Evolutionary conservation across 2,329 filamentous ascomycete species (phyloP), one percentile per base, ranked within the genome.

Genomic region (Rhexocercosporidium sp.): DNA sequence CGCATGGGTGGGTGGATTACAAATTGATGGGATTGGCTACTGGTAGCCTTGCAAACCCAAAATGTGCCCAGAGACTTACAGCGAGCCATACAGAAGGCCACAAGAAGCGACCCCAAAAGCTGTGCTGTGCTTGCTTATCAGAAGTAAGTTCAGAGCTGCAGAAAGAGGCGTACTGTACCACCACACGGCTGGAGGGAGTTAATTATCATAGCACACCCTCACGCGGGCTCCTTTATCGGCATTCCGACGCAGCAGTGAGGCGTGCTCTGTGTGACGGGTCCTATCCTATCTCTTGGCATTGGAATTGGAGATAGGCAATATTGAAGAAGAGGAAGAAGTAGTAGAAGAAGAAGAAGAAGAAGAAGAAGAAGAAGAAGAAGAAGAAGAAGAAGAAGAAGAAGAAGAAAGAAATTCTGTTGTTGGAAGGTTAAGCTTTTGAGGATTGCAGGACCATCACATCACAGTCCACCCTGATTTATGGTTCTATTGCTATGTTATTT

Each of bases 11-110:
- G n/a, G n/a, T n/a, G n/a, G n/a, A n/a, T n/a, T n/a, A n/a, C n/a
- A n/a, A n/a, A n/a, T n/a, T n/a, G n/a, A 5, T n/a, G 11, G 53
- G 53, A 56, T 56, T 56, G 53, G 53, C 31, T 56, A n/a, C 31
- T 27, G 20, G 16, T 37, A 12, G n/a, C 12, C 29, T 6, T 20
- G 8, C n/a, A 37, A 37, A 39, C 31, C 53, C 31, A 54, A 54
- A 34, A n/a, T 25, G 12, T n/a, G 29, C 16, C 14, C 29, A 14
- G 18, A 3, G 31, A 20, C 18, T 31, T 16, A 37, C 31, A 2
- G 34, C 34, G n/a, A 37, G 34, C 34, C 34, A 37, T 37, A 56
- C 53, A 39, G 29, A 56, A 14, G 9, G 31, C 18, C 11, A 22
- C 9, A 22, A 22, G n/a, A 37, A 18, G n/a, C 11, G 31, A 56